Evolutionary conservation across 768 basidiomycete genomes (phyloP).

Genomic region (Flagelloscypha sp.): DNA sequence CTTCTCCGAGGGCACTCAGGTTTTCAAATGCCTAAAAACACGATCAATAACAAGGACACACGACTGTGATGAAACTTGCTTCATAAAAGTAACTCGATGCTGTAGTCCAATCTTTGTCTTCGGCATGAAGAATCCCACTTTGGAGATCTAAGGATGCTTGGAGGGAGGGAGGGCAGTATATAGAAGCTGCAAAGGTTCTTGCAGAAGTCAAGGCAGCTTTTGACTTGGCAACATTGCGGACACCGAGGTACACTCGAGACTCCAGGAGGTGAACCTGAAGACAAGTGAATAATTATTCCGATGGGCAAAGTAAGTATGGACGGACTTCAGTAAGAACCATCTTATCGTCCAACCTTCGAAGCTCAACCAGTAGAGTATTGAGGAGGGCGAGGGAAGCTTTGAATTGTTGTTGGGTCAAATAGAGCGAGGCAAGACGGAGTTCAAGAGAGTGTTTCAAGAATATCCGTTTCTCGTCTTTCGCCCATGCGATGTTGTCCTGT

Average conservation of each 20-base stretch:
- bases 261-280: slow-evolving; percentile 93
- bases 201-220: slow-evolving; percentile 91
- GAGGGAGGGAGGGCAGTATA: slow-evolving; percentile 66
- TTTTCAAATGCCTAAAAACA: slow-evolving; percentile 97
- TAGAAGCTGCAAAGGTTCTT: slow-evolving; percentile 88
- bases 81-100: slow-evolving; percentile 98
- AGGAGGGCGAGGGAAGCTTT: slow-evolving; percentile 75
- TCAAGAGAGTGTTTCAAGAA: slow-evolving; percentile 94
- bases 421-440: slow-evolving; percentile 51
- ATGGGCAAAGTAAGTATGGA: too few species aligned
- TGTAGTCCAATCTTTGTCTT: slow-evolving; percentile 96
- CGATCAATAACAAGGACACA: too few species aligned
- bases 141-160: slow-evolving; percentile 46
- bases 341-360: slow-evolving; percentile 93
- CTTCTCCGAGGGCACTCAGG: slow-evolving; percentile 68
- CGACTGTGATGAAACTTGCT: too few species aligned
- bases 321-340: slow-evolving; percentile 96
- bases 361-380: slow-evolving; percentile 81
- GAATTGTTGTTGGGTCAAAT: slow-evolving; percentile 45
- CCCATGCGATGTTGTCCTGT: slow-evolving; percentile 88
- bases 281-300: too few species aligned
- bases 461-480: slow-evolving; percentile 83
- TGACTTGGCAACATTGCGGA: slow-evolving; percentile 82
- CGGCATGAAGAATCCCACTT: slow-evolving; percentile 77
- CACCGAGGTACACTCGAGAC: slow-evolving; percentile 82